Conservation (phyloP, 2,329 filamentous ascomycete species). For the Alternaria infectoria region DNA sequence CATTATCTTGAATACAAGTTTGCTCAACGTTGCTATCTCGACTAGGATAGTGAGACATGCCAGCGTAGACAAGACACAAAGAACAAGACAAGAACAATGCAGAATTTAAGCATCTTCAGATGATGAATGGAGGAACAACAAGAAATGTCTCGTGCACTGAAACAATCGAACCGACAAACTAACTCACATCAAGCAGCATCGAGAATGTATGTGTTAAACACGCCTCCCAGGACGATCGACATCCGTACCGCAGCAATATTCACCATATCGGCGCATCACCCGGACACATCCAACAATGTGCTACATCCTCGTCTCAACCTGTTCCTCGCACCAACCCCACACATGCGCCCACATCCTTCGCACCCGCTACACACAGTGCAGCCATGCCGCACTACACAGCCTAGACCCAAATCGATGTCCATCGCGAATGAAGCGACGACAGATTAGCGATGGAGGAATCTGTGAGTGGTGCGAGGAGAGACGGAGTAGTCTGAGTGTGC, state of each 20-base stretch:
- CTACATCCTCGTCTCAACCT: slow-evolving; percentile 31
- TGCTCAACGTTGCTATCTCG: not conserved
- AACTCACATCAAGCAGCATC: not conserved
- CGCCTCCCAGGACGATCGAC: not conserved
- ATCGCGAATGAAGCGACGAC: slow-evolving; percentile 29
- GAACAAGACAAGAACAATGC: not conserved
- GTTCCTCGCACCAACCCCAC: slow-evolving; percentile 1
- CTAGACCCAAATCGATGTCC: slow-evolving; percentile 29
- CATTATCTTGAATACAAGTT: not conserved
- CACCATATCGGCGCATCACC: not conserved
- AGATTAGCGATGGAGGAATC: not conserved
- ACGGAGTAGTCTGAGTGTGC: slow-evolving; percentile 25
- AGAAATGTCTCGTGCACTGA: not conserved
- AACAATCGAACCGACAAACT: not conserved
- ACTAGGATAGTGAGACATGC: not conserved
- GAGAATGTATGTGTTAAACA: not conserved
- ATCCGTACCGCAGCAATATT: not conserved
- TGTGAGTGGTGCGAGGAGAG: slow-evolving; percentile 20
- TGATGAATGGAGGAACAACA: not conserved
- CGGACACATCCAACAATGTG: slow-evolving; percentile 25
- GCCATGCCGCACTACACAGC: slow-evolving; percentile 25
- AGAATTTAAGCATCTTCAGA: not conserved
- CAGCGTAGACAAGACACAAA: not conserved
- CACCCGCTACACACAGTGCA: slow-evolving; percentile 29
- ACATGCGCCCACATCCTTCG: slow-evolving; percentile 19